phyloP scores from a whole-genome alignment of 2,329 filamentous ascomycete species.

The Juglanconis juglandina region DNA sequence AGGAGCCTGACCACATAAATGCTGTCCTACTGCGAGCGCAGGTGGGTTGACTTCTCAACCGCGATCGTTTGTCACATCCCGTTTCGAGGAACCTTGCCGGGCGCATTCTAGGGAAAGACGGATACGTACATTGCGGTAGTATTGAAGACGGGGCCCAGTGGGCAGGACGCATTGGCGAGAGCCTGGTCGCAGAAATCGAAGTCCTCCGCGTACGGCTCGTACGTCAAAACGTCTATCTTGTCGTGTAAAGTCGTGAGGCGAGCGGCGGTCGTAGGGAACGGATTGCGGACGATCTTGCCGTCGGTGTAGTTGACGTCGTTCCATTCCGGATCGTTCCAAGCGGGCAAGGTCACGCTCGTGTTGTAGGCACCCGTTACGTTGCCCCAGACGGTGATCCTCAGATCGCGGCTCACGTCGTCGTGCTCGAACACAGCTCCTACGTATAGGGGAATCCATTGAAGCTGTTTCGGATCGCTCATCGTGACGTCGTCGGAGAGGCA shows the following conservation, averaged over 20 bases:
- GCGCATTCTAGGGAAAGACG: not conserved
- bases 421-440: conserved; percentile 73
- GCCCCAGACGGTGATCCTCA: conserved; percentile 80
- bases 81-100: not conserved
- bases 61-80: not conserved
- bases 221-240: conserved; percentile 72
- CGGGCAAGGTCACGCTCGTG: conserved; percentile 52
- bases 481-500: conserved; percentile 67
- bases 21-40: conserved; percentile 1
- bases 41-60: not conserved
- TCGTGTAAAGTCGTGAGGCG: conserved; percentile 71
- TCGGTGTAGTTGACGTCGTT: conserved; percentile 53
- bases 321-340: conserved; percentile 59
- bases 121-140: conserved; percentile 36
- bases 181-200: conserved; percentile 64
- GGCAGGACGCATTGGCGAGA: conserved; percentile 64
- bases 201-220: conserved; percentile 59
- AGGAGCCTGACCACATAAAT: not conserved
- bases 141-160: conserved; percentile 70
- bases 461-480: conserved; percentile 50
- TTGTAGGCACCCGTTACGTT: conserved; percentile 78
- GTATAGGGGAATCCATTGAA: conserved; percentile 77
- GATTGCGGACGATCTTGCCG: conserved; percentile 74
- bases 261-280: conserved; percentile 40
- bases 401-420: conserved; percentile 54